Percentiles rank a stretch among this genome's conserved stretches.
phyloP scores from a whole-genome alignment of 2,329 filamentous ascomycete species.

The Diaporthe capsici region DNA sequence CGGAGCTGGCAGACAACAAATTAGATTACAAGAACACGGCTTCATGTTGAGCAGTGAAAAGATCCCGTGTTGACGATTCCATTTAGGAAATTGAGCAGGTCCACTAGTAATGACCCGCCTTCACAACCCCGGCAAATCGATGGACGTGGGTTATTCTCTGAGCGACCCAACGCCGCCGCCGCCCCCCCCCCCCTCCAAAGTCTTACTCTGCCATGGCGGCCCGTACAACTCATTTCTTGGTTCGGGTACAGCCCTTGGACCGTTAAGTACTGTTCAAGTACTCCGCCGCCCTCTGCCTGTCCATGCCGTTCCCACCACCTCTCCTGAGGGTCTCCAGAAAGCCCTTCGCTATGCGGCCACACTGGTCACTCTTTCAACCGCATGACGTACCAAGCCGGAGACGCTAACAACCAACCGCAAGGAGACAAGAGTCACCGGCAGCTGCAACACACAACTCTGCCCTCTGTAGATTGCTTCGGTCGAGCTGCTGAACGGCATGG shows the following conservation, averaged over 20 bases:
- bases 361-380: slow-evolving; percentile 28
- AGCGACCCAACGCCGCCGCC: slow-evolving; percentile 15
- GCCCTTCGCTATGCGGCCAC: slow-evolving; percentile 33
- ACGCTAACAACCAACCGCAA: slow-evolving; percentile 39
- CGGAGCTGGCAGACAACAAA: slow-evolving; percentile 32
- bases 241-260: slow-evolving; percentile 37
- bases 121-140: slow-evolving; percentile 39
- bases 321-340: slow-evolving; percentile 28
- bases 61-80: slow-evolving; percentile 30
- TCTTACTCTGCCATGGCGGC: slow-evolving; percentile 36
- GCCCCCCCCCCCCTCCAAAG: background rate
- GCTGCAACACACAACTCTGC: slow-evolving; percentile 24
- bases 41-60: slow-evolving; percentile 30
- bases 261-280: slow-evolving; percentile 40
- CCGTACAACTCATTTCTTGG: slow-evolving; percentile 36
- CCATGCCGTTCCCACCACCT: slow-evolving; percentile 23
- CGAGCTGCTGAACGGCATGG: slow-evolving; percentile 30
- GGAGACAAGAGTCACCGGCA: slow-evolving; percentile 31
- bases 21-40: slow-evolving; percentile 23
- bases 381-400: slow-evolving; percentile 41
- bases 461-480: slow-evolving; percentile 32
- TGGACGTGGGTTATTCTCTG: slow-evolving; percentile 35
- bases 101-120: slow-evolving; percentile 38
- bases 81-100: slow-evolving; percentile 34
- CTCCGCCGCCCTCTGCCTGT: slow-evolving; percentile 30